phyloP scores from a whole-genome alignment of 768 basidiomycete species.

The Fistulinella prunicolor region DNA sequence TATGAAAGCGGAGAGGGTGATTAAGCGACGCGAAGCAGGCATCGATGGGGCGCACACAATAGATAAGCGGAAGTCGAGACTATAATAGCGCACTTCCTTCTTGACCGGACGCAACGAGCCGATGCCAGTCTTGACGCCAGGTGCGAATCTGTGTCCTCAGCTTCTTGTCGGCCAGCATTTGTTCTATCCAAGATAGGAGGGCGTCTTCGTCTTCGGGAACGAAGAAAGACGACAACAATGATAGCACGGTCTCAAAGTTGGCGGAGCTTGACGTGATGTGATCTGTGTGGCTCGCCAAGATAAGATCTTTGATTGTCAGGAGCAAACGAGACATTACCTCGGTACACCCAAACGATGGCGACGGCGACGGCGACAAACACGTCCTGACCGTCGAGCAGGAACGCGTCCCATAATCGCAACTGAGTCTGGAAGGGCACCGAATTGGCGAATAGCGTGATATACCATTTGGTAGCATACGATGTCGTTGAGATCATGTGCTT shows the following conservation, averaged over 20 bases:
- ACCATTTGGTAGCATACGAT: slow-evolving; percentile 98
- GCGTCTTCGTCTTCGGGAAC: slow-evolving; percentile 87
- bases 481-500: slow-evolving; percentile 90
- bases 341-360: slow-evolving; percentile 88
- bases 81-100: slow-evolving; percentile 61
- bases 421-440: slow-evolving; percentile 95
- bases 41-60: neutral
- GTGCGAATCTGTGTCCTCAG: slow-evolving; percentile 62
- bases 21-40: slow-evolving; percentile 4
- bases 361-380: slow-evolving; percentile 81
- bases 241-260: slow-evolving; percentile 89
- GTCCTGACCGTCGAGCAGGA: slow-evolving; percentile 88
- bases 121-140: slow-evolving; percentile 84
- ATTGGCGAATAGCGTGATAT: slow-evolving; percentile 96
- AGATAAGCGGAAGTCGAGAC: neutral
- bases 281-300: slow-evolving; percentile 43
- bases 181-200: slow-evolving; percentile 78
- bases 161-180: slow-evolving; percentile 57
- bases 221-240: slow-evolving; percentile 90
- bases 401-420: slow-evolving; percentile 91
- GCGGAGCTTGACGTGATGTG: slow-evolving; percentile 78
- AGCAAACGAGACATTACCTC: slow-evolving; percentile 50
- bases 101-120: slow-evolving; percentile 61
- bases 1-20: neutral
- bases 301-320: slow-evolving; percentile 3